phyloP scores from a whole-genome alignment of 192 early-diverging fungal species.

The Mortierella hygrophila region DNA sequence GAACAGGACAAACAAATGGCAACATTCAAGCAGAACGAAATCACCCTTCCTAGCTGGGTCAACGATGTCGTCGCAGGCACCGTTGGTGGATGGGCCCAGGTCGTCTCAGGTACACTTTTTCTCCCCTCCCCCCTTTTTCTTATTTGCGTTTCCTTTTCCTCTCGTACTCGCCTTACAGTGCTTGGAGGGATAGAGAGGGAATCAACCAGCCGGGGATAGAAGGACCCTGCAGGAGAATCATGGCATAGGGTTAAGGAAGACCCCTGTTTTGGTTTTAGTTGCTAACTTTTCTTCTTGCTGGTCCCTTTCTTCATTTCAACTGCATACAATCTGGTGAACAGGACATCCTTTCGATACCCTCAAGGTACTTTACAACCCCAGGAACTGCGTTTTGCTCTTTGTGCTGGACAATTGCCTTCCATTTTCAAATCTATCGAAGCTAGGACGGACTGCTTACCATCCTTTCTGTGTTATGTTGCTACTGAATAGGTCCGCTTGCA shows the following conservation, averaged over 20 bases:
- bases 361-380: conserved; percentile 49
- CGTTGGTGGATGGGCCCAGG: conserved; percentile 79
- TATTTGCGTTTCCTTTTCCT: not conserved
- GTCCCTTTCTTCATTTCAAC: not conserved
- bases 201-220: not conserved
- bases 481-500: conserved; percentile 68
- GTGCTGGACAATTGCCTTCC: not conserved
- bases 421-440: not conserved
- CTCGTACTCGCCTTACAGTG: not conserved
- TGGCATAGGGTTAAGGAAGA: not conserved
- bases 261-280: not conserved
- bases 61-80: conserved; percentile 73
- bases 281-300: not conserved
- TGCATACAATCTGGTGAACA: not conserved
- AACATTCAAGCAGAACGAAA: conserved; percentile 15
- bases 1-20: conserved; percentile 1
- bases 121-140: not conserved
- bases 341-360: conserved; percentile 78
- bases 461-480: not conserved
- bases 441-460: not conserved
- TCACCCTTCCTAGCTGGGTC: conserved; percentile 60
- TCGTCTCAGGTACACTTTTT: conserved; percentile 62
- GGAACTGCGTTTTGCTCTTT: not conserved
- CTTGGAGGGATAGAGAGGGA: not conserved
- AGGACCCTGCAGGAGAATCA: not conserved